Base-by-base conservation (phyloP, 2,329 filamentous ascomycete genomes). In the Stachybotrys chartarum region DNA sequence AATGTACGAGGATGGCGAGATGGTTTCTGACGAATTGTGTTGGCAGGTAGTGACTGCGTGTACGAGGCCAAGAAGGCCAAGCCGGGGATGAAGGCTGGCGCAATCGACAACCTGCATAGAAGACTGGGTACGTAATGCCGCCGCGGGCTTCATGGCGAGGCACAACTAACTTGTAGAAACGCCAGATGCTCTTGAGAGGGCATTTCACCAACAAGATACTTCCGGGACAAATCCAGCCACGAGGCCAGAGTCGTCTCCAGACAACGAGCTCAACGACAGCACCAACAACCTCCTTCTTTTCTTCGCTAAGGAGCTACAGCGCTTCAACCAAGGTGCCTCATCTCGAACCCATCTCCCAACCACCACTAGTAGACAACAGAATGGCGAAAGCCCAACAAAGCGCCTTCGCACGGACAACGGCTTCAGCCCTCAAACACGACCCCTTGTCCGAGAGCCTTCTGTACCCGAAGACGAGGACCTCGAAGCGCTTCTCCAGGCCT, bases 61-160 rank as follows among this genome's bases (percentile, higher is more conserved):
- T 73, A 72, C 54, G 64, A 68, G 30, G 54, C 60, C 1, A 70
- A 67, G 56, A 63, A 64, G 35, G 61, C 60, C 3, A 73, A 70
- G 55, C 72, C 72, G 5, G 70, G 71, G 3, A 64, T 74, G 55
- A 72, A 72, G 56, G 59, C 62, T 10, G 72, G 72, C 1, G 71
- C 69, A 1, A 63, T 74, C 30, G 70, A 73, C 42, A 67, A 63
- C 39, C 56, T 73, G 24, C 70, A 70, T 52, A 59, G 64, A 54
- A 61, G 71, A 56, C 59, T 73, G 24, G 65, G 69, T 68, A 48
- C 12, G 52, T 51, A 35, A 48, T 56, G 53, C 51, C 24, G 14
- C 12, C 17, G 10, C 6, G n/a, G 3, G 35, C 35, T 12, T 39
- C 35, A 39, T n/a, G n/a, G n/a, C n/a, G n/a, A n/a, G n/a, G n/a